Base-by-base conservation (phyloP, 495 filamentous ascomycete genomes). In the Talaromyces nanjingensis region DNA sequence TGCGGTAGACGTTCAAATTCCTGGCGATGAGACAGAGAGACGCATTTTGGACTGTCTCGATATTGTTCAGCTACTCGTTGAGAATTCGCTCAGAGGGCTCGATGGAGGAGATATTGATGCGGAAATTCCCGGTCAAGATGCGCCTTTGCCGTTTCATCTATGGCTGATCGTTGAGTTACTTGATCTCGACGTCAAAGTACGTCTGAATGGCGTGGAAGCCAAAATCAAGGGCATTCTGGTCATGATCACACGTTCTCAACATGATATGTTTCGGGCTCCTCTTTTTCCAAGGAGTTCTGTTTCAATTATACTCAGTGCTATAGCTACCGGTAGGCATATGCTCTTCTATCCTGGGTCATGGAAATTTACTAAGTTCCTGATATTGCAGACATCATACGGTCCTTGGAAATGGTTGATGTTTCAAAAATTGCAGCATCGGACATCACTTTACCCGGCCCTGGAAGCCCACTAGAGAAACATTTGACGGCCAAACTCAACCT, bases 31-130 rank as follows among this genome's bases (percentile, higher is more conserved):
- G 54, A 64, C 89, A 42, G 73, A 87, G 34, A 71, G 77, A 11
- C 86, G 92, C 69, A 81, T 86, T 4, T 68, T 74, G 3, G 83
- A 88, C 67, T 92, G 90, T 63, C 75, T 93, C 52, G 81, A 87
- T 63, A 90, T 92, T 7, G 83, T 98, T 37, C 81, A 85, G 58
- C 77, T 87, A 29, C 87, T 87, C 6, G 81, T 97, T 64, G 81
- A 84, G 60, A 89, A 91, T 68, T 89, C 86, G 4, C 93, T 94
- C 0, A 77, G 84, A 39, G 83, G 89, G 14, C 74, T 97, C n/a
- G 79, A 83, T 54, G 84, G 76, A 64, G 84, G 75, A 64, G 55
- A 64, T 7, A 71, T 74, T 29, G 76, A 80, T 34, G 72, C 76
- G 16, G 65, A 72, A 6, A 71, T 77, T n/a, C 59, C 77, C 39